These are phyloP conservation scores for Parathielavia hyrcaniae DNA, from an alignment of 495 filamentous ascomycete genomes.

Conservation along the genomic window DNA sequence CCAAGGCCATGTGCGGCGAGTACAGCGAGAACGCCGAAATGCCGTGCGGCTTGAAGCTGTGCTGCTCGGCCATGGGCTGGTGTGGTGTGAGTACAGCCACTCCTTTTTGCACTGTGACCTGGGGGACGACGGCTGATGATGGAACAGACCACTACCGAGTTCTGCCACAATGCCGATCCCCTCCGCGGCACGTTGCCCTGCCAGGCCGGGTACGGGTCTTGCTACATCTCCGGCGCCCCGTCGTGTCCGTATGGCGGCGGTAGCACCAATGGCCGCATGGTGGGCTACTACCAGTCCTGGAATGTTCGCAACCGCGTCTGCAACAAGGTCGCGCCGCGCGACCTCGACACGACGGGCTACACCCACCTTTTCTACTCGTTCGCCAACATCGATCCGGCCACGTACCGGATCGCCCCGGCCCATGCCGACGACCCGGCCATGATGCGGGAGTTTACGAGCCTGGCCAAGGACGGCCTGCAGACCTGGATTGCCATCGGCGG, in stretches of 20 bases:
- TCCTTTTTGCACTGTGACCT: background rate
- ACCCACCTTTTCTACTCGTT: constrained; percentile 35
- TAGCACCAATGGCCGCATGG: constrained; percentile 2
- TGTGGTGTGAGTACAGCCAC: background rate
- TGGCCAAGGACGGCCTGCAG: constrained; percentile 30
- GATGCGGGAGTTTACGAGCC: constrained; percentile 17
- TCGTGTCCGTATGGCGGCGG: too few relatives aligned
- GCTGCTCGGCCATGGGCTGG: background rate
- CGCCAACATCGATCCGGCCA: constrained; percentile 21
- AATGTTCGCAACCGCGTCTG: constrained; percentile 21
- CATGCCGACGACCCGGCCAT: constrained; percentile 10
- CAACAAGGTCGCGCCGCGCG: constrained; percentile 24
- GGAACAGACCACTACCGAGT: background rate
- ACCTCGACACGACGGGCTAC: constrained; percentile 28
- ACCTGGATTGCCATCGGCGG: constrained; percentile 42
- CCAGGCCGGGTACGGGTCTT: too few relatives aligned
- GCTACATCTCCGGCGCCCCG: too few relatives aligned
- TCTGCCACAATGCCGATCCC: background rate
- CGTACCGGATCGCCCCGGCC: constrained; percentile 11
- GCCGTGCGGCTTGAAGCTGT: background rate
- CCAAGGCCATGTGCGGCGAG: background rate
- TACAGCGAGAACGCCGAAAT: background rate
- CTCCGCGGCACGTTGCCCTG: too few relatives aligned
- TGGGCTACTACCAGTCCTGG: constrained; percentile 15
- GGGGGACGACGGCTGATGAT: background rate